These are phyloP conservation scores for Russula earlei DNA, from an alignment of 768 basidiomycete species.

Conservation along the genomic window DNA sequence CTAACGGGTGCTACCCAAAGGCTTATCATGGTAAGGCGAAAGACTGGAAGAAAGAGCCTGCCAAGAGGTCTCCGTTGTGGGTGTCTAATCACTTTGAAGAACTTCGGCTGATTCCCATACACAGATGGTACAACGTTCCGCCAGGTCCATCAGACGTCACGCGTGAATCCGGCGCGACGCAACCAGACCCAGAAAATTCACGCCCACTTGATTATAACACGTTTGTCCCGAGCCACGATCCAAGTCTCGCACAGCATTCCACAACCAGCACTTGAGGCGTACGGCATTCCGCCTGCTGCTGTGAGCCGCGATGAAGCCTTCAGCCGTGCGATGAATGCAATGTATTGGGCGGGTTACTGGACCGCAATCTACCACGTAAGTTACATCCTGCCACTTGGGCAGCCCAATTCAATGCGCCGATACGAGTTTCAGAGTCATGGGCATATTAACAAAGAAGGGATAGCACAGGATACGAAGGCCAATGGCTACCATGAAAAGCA, in stretches of 20 bases:
- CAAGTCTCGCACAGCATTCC: slow-evolving; percentile 36
- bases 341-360: slow-evolving; percentile 88
- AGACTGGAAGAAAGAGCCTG: slow-evolving; percentile 60
- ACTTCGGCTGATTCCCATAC: slow-evolving; percentile 2
- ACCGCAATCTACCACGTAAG: slow-evolving; percentile 72
- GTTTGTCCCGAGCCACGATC: slow-evolving; percentile 61
- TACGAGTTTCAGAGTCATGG: slow-evolving; percentile 2
- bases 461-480: slow-evolving; percentile 1
- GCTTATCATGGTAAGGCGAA: slow-evolving; percentile 60
- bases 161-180: neutral
- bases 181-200: slow-evolving; percentile 37
- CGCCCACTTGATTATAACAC: slow-evolving; percentile 60
- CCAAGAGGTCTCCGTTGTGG: slow-evolving; percentile 67
- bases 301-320: slow-evolving; percentile 70
- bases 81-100: slow-evolving; percentile 25
- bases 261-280: slow-evolving; percentile 16
- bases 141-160: slow-evolving; percentile 17
- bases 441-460: slow-evolving; percentile 1
- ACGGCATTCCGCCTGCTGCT: slow-evolving; percentile 21
- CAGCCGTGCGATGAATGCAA: slow-evolving; percentile 60
- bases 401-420: neutral
- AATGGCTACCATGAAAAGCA: neutral
- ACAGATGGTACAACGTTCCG: slow-evolving; percentile 75
- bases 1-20: slow-evolving; percentile 25
- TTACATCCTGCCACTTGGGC: slow-evolving; percentile 22